Evolutionary conservation across 495 filamentous ascomycete species (phyloP).

Genomic region (Hypoxylon subgilvum): DNA sequence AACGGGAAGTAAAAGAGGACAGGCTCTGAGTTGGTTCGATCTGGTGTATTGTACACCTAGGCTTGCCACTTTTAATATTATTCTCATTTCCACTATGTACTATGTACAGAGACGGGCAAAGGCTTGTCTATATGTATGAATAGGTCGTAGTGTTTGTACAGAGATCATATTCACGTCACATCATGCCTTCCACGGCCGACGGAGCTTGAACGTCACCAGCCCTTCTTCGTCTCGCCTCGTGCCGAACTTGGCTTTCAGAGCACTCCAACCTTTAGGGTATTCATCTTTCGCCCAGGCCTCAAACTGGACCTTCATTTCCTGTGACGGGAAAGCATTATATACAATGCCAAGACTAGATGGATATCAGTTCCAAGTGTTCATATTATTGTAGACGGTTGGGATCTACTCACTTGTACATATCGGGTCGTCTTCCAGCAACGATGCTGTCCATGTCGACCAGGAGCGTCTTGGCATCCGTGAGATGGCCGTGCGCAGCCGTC

Average conservation of each 20-base stretch:
- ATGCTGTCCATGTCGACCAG: constrained; percentile 69
- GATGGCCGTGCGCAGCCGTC: constrained; percentile 69
- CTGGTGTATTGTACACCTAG: constrained; percentile 13
- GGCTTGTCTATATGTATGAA: constrained; percentile 29
- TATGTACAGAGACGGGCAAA: constrained; percentile 40
- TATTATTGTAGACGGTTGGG: neutral
- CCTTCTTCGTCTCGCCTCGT: constrained; percentile 46
- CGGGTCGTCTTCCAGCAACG: constrained; percentile 68
- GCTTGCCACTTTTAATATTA: neutral
- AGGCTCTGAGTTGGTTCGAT: constrained; percentile 22
- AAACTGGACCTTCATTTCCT: constrained; percentile 67
- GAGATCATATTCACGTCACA: constrained; percentile 28
- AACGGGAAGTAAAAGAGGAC: constrained; percentile 1
- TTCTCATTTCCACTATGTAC: constrained; percentile 7
- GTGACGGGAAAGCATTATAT: constrained; percentile 70
- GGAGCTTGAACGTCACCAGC: constrained; percentile 50
- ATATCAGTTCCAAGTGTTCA: constrained; percentile 16
- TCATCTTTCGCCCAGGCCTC: constrained; percentile 71
- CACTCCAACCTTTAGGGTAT: constrained; percentile 72
- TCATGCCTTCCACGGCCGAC: constrained; percentile 50
- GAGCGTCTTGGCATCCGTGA: constrained; percentile 67
- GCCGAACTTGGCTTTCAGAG: constrained; percentile 59
- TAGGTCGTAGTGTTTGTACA: constrained; percentile 44
- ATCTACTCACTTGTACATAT: constrained; percentile 70
- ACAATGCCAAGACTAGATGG: constrained; percentile 67